phyloP scores from a whole-genome alignment of 1,284 basidiomycete species.

The Volvariella surrecta region DNA sequence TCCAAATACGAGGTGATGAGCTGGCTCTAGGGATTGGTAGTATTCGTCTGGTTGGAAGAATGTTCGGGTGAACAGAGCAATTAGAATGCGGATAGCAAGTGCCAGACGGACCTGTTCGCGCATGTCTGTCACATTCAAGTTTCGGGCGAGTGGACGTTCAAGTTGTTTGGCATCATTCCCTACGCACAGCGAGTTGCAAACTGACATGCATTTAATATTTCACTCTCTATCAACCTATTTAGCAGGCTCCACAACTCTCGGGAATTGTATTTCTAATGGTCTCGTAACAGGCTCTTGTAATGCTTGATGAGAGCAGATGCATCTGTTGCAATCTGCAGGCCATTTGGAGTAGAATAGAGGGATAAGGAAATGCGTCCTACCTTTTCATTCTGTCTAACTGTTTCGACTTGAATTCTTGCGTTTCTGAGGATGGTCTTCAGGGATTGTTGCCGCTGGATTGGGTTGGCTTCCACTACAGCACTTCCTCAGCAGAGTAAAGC shows the following conservation, averaged over 20 bases:
- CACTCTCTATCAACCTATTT: not conserved
- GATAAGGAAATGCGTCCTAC: too few species aligned
- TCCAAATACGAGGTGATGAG: slow-evolving; percentile 83
- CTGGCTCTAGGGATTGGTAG: slow-evolving; percentile 92
- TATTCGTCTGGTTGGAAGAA: slow-evolving; percentile 99
- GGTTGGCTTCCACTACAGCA: slow-evolving; percentile 12
- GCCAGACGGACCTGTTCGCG: slow-evolving; percentile 13
- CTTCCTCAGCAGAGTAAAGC: not conserved
- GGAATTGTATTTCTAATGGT: slow-evolving; percentile 7
- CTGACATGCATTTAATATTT: too few species aligned
- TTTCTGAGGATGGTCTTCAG: slow-evolving; percentile 11
- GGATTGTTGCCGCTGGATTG: slow-evolving; percentile 10
- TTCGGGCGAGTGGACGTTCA: too few species aligned
- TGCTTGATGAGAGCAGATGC: slow-evolving; percentile 28
- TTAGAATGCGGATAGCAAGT: slow-evolving; percentile 39
- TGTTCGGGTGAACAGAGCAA: slow-evolving; percentile 70
- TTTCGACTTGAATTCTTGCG: slow-evolving; percentile 15
- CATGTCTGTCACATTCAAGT: too few species aligned
- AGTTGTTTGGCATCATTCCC: too few species aligned
- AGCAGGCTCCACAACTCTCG: not conserved
- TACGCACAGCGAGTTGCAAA: too few species aligned
- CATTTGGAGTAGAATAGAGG: not conserved
- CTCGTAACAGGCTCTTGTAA: slow-evolving; percentile 24
- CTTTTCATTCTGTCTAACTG: slow-evolving; percentile 13
- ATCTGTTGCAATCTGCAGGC: slow-evolving; percentile 23